Conservation (phyloP, 2,329 filamentous ascomycete species). For the Cercospora sesami region DNA sequence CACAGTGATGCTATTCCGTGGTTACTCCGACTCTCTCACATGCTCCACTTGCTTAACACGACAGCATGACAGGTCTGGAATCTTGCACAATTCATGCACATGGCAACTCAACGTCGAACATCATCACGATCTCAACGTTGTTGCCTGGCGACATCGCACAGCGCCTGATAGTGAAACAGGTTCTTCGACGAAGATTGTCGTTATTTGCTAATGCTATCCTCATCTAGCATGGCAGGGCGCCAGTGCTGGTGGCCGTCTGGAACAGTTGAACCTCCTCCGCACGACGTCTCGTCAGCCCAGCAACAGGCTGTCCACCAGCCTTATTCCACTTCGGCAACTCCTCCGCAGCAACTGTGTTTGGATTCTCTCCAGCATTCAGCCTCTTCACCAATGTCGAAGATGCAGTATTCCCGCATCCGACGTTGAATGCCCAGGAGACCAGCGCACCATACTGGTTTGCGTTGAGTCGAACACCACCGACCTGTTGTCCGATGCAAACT, state of each 20-base stretch:
- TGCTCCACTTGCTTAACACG: constrained; percentile 2
- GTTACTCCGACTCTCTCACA: neutral
- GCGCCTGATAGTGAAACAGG: neutral
- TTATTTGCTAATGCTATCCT: constrained; percentile 1
- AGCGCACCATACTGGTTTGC: constrained; percentile 19
- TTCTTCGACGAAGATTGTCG: neutral
- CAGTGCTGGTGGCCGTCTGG: constrained; percentile 12
- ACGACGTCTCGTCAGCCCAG: constrained; percentile 13
- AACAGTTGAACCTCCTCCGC: constrained; percentile 17
- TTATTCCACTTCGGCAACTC: constrained; percentile 21
- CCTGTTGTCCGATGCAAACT: constrained; percentile 13
- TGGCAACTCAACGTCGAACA: neutral
- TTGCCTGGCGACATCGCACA: constrained; percentile 4
- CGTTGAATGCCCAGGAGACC: constrained; percentile 21
- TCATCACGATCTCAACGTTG: constrained; percentile 8
- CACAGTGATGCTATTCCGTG: constrained; percentile 11
- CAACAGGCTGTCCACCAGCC: constrained; percentile 14
- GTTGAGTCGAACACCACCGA: constrained; percentile 16
- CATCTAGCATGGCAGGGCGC: constrained; percentile 15
- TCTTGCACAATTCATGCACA: neutral
- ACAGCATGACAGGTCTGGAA: neutral
- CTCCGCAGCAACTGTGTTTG: constrained; percentile 14
- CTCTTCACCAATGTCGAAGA: constrained; percentile 17
- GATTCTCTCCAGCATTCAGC: constrained; percentile 16
- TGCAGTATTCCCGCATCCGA: constrained; percentile 20